Evolutionary conservation across 805 yeast genomes (phyloP).

Genomic region (Lachancea nothofagi): DNA sequence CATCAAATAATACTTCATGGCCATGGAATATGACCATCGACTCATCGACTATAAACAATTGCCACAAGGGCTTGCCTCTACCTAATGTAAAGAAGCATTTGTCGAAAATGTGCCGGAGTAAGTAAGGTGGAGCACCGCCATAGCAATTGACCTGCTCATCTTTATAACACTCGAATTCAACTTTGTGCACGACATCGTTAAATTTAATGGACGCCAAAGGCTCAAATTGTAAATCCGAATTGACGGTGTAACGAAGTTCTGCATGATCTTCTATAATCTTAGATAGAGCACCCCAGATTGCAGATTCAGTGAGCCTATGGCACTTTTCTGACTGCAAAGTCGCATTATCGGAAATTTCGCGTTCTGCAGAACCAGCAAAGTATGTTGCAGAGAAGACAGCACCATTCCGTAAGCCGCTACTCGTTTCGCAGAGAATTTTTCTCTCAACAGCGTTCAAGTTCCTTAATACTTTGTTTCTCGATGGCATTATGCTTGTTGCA

Average conservation of each 20-base stretch:
- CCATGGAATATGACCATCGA: slow-evolving; percentile 28
- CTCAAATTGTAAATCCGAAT: slow-evolving; percentile 21
- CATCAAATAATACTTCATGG: slow-evolving; percentile 29
- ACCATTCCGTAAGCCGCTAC: slow-evolving; percentile 26
- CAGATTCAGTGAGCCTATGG: slow-evolving; percentile 14
- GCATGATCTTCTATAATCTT: slow-evolving; percentile 20
- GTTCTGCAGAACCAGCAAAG: slow-evolving; percentile 13
- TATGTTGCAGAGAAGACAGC: slow-evolving; percentile 24
- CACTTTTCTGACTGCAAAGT: slow-evolving; percentile 21
- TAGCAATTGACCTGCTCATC: slow-evolving; percentile 27
- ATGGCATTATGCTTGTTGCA: no score
- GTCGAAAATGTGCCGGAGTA: slow-evolving; percentile 27
- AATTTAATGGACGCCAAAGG: slow-evolving; percentile 16
- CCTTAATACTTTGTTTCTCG: not conserved
- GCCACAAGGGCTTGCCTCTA: slow-evolving; percentile 24
- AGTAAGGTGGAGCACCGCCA: slow-evolving; percentile 26
- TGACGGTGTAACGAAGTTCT: slow-evolving; percentile 24
- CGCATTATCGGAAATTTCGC: slow-evolving; percentile 20
- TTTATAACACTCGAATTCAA: slow-evolving; percentile 21
- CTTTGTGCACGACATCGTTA: slow-evolving; percentile 22
- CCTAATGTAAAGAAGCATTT: slow-evolving; percentile 21
- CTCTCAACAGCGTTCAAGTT: slow-evolving; percentile 18
- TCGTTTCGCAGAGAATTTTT: slow-evolving; percentile 20
- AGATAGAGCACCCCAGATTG: slow-evolving; percentile 20
- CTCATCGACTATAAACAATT: slow-evolving; percentile 24